Conservation (phyloP, 2,329 filamentous ascomycete species). For the Fusarium bactridioides region DNA sequence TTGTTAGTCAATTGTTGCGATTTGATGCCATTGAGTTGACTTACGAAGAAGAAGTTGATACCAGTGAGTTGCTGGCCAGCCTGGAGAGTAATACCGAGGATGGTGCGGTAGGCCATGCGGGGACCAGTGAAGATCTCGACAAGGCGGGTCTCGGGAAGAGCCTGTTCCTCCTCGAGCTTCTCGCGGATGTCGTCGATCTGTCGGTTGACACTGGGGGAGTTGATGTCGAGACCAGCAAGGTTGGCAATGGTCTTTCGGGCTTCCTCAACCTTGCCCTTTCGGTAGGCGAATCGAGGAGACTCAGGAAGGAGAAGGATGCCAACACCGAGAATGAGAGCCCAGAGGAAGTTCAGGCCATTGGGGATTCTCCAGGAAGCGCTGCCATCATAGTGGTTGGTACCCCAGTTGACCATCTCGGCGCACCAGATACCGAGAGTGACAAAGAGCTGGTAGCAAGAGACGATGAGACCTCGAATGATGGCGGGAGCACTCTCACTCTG, state of each 20-base stretch:
- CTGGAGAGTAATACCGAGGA: constrained; percentile 69
- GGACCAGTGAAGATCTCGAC: constrained; percentile 73
- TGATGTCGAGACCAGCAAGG: constrained; percentile 52
- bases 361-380: constrained; percentile 70
- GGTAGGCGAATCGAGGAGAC: constrained; percentile 61
- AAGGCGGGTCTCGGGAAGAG: constrained; percentile 57
- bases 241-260: constrained; percentile 58
- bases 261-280: constrained; percentile 55
- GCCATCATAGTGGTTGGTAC: constrained; percentile 57
- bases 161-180: constrained; percentile 57
- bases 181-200: constrained; percentile 61
- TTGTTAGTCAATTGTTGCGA: neutral
- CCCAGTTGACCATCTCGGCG: constrained; percentile 67
- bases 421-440: constrained; percentile 73
- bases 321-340: constrained; percentile 60
- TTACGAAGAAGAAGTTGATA: constrained; percentile 63
- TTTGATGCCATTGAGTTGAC: neutral
- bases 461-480: constrained; percentile 69
- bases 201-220: constrained; percentile 52
- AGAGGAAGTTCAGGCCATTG: constrained; percentile 63
- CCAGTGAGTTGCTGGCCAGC: constrained; percentile 74
- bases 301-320: constrained; percentile 64
- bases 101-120: constrained; percentile 69
- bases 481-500: constrained; percentile 72
- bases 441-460: constrained; percentile 72